Conservation (phyloP, 345 rosid genomes). For the Boechera stricta region DNA sequence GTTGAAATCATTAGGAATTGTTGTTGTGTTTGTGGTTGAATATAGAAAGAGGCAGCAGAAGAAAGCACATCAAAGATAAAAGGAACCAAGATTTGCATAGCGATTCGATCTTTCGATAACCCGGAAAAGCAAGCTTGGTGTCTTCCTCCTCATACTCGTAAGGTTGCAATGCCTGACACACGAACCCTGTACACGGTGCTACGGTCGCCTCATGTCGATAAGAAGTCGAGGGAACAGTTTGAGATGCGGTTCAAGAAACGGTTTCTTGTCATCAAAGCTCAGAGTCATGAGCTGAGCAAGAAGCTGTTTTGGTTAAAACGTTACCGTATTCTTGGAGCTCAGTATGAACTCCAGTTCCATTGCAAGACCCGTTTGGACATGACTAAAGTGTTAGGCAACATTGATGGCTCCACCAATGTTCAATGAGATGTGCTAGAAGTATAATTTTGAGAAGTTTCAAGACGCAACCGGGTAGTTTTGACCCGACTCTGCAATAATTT, state of each 20-base stretch:
- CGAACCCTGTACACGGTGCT: slow-evolving; percentile 38
- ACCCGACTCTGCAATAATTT: slow-evolving; percentile 23
- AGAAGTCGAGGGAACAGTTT: slow-evolving; percentile 45
- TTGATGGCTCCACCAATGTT: slow-evolving; percentile 25
- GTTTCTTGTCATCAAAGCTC: slow-evolving; percentile 44
- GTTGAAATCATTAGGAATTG: background rate
- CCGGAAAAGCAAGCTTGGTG: slow-evolving; percentile 42
- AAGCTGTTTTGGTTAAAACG: slow-evolving; percentile 47
- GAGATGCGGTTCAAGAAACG: slow-evolving; percentile 46
- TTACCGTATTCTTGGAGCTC: slow-evolving; percentile 42
- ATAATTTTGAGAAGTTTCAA: background rate
- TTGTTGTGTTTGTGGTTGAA: background rate
- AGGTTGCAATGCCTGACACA: slow-evolving; percentile 46
- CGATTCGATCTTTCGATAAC: slow-evolving; percentile 40
- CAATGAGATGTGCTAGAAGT: slow-evolving; percentile 10
- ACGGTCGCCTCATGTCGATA: slow-evolving; percentile 42
- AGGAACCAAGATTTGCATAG: slow-evolving; percentile 44
- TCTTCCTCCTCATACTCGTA: slow-evolving; percentile 44
- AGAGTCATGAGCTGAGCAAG: slow-evolving; percentile 45
- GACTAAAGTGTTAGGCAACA: slow-evolving; percentile 30
- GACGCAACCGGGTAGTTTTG: slow-evolving; percentile 13
- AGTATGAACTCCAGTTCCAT: slow-evolving; percentile 42
- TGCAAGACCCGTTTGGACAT: slow-evolving; percentile 47
- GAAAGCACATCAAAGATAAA: slow-evolving; percentile 45
- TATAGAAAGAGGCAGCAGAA: slow-evolving; percentile 51